Conservation (phyloP, 1,139 yeast genomes). For the Candida anutae region DNA sequence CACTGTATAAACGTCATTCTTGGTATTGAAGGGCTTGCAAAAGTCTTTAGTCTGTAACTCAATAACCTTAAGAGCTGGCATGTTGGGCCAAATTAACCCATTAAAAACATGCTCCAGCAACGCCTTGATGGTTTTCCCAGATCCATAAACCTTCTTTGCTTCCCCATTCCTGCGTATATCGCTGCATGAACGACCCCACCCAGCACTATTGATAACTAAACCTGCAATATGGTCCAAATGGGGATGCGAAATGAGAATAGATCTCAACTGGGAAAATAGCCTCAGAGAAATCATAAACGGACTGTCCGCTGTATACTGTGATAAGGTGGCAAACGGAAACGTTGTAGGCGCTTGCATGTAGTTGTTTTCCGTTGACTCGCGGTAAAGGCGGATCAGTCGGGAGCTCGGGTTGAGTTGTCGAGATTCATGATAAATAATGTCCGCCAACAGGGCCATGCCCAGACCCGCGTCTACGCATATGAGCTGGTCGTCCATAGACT, state of each 20-base stretch:
- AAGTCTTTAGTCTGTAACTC: conserved; percentile 14
- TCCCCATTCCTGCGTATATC: no score
- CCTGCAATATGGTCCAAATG: conserved; percentile 78
- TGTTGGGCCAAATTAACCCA: conserved; percentile 74
- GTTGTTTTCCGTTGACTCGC: not conserved
- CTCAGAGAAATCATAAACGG: conserved; percentile 16
- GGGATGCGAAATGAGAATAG: conserved; percentile 67
- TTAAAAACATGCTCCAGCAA: conserved; percentile 58
- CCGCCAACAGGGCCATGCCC: conserved; percentile 52
- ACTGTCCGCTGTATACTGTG: conserved; percentile 2
- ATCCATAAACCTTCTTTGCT: conserved; percentile 45
- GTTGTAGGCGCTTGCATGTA: conserved; percentile 15
- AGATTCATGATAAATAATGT: conserved; percentile 33
- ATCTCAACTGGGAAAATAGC: conserved; percentile 29
- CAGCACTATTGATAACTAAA: conserved; percentile 64
- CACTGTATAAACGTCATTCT: conserved; percentile 12
- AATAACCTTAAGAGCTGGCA: conserved; percentile 32
- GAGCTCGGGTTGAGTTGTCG: not conserved
- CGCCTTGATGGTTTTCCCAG: conserved; percentile 43
- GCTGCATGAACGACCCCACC: conserved; percentile 30
- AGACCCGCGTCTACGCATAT: conserved; percentile 76
- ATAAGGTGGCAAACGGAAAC: conserved; percentile 20
- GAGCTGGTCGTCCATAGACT: conserved; percentile 16
- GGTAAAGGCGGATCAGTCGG: no score
- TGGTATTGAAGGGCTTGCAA: conserved; percentile 8